phyloP scores from a whole-genome alignment of 176 grass and related monocot genomes.

The Zizania latifolia region DNA sequence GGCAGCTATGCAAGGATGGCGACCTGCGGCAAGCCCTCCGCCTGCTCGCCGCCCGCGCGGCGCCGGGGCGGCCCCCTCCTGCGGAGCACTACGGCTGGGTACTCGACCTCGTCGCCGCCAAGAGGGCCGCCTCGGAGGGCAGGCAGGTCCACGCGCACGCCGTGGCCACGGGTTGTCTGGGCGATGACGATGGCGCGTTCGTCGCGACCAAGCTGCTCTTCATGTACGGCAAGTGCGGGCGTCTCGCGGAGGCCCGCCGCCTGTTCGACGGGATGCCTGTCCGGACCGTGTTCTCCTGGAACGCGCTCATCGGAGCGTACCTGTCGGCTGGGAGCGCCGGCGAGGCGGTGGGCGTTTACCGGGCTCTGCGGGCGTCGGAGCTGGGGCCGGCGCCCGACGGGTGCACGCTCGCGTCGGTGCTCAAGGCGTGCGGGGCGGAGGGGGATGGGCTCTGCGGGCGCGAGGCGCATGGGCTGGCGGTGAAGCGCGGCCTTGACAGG shows the following conservation, averaged over 20 bases:
- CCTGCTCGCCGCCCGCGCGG: conserved; percentile 21
- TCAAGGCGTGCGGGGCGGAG: conserved; percentile 58
- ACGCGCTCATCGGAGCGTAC: conserved; percentile 76
- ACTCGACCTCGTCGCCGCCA: conserved; percentile 61
- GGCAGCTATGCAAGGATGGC: conserved; percentile 54
- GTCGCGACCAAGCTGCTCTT: conserved; percentile 75
- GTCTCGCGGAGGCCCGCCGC: conserved; percentile 37
- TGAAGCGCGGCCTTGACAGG: conserved; percentile 46
- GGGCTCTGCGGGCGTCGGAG: conserved; percentile 29
- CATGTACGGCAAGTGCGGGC: conserved; percentile 79
- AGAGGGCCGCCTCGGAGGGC: conserved; percentile 40
- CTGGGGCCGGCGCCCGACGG: conserved; percentile 45
- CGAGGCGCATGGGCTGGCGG: conserved; percentile 52
- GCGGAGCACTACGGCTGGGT: conserved; percentile 57
- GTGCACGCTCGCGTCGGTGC: conserved; percentile 71
- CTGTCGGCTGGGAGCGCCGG: conserved; percentile 24
- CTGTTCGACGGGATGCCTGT: conserved; percentile 70
- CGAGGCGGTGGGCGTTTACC: conserved; percentile 40
- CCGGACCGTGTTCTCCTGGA: conserved; percentile 82
- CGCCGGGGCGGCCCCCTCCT: conserved; percentile 23
- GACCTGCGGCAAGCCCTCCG: conserved; percentile 50
- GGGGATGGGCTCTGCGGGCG: conserved; percentile 32
- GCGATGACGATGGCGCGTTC: conserved; percentile 36
- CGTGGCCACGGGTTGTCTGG: conserved; percentile 26
- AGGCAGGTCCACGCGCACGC: conserved; percentile 62